A percentile compares a stretch with the other conserved stretches of the same genome.
phyloP scores from a whole-genome alignment of 441 rosid species.

The Gossypium laxum region DNA sequence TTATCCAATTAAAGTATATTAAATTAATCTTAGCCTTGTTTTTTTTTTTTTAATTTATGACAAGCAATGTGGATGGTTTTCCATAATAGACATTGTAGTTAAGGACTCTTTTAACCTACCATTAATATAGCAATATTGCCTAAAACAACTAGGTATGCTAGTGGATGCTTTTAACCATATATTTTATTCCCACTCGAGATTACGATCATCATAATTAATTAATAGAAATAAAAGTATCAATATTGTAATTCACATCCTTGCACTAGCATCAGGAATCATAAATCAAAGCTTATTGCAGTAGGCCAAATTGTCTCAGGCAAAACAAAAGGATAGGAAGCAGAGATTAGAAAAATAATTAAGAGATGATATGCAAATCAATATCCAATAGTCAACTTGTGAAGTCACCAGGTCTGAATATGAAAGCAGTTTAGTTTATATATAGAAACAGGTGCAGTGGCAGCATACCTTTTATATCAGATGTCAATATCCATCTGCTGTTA shows the following conservation, averaged over 20 bases:
- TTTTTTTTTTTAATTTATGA: not conserved
- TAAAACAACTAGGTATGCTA: conserved; percentile 8
- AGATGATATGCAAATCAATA: not conserved
- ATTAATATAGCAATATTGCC: conserved; percentile 9
- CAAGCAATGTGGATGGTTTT: conserved; percentile 13
- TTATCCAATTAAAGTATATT: conserved; percentile 7
- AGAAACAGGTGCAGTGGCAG: conserved; percentile 1
- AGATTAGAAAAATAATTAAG: not conserved
- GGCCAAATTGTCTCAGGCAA: conserved; percentile 18
- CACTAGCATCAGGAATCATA: conserved; percentile 5
- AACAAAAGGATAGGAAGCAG: not conserved
- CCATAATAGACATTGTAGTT: conserved; percentile 5
- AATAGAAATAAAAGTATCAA: not conserved
- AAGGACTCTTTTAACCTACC: conserved; percentile 33
- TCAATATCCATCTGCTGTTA: not conserved
- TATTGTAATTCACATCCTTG: not conserved
- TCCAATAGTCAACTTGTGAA: conserved; percentile 2
- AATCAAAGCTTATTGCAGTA: conserved; percentile 20
- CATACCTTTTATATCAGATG: not conserved
- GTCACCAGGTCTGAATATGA: not conserved
- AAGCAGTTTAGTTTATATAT: not conserved
- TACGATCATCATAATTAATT: not conserved
- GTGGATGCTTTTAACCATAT: conserved; percentile 25
- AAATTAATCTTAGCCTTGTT: conserved; percentile 15
- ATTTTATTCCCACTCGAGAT: conserved; percentile 7